A percentile compares a stretch with the other conserved stretches of the same genome.
Evolutionary conservation across 2,329 filamentous ascomycete genomes (phyloP).

Genomic region (Atkinsonella texensis): DNA sequence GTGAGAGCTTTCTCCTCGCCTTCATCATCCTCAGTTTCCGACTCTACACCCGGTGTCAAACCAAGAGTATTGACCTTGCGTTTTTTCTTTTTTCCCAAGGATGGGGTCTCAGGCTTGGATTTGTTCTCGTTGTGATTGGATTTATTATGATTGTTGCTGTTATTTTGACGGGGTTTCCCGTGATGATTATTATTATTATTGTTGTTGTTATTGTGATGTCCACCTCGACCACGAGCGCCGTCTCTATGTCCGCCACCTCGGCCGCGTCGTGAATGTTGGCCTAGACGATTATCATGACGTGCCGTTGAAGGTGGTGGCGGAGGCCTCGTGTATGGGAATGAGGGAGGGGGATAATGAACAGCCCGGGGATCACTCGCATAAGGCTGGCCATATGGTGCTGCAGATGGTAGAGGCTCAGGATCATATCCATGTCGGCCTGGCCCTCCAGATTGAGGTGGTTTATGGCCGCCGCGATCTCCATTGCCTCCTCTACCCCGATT

Average conservation of each 20-base stretch:
- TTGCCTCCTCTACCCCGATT: slow-evolving; percentile 34
- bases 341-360: slow-evolving; percentile 21
- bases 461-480: slow-evolving; percentile 31
- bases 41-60: slow-evolving; percentile 54
- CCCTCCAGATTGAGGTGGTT: slow-evolving; percentile 17
- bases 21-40: slow-evolving; percentile 53
- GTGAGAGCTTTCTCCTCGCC: slow-evolving; percentile 57
- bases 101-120: slow-evolving; percentile 27
- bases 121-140: slow-evolving; percentile 10
- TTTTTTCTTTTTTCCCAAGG: slow-evolving; percentile 55
- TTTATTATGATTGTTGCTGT: slow-evolving; percentile 15
- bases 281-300: slow-evolving; percentile 23
- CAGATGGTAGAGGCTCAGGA: slow-evolving; percentile 19
- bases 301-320: slow-evolving; percentile 23
- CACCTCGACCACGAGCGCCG: slow-evolving; percentile 29
- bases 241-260: slow-evolving; percentile 24
- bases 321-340: slow-evolving; percentile 28
- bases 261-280: slow-evolving; percentile 22
- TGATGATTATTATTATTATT: slow-evolving; percentile 17
- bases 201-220: slow-evolving; percentile 12
- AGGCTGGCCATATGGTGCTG: slow-evolving; percentile 25
- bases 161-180: slow-evolving; percentile 29
- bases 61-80: slow-evolving; percentile 61
- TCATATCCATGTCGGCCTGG: slow-evolving; percentile 23
- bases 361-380: slow-evolving; percentile 29